Base-by-base conservation (phyloP, 495 filamentous ascomycete species). In the Podospora pseudocomata region DNA sequence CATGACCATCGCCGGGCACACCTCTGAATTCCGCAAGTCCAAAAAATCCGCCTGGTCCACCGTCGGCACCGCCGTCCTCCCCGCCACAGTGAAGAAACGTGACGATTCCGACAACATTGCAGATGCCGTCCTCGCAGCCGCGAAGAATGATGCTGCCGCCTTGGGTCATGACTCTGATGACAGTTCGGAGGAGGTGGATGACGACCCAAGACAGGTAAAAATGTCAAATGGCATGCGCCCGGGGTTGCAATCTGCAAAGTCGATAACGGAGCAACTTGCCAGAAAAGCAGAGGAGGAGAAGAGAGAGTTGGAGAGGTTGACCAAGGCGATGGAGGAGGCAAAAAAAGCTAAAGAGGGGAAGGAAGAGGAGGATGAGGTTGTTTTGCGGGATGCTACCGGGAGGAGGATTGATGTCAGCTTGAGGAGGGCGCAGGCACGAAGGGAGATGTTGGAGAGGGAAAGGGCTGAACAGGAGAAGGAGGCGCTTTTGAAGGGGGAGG, bases 381-480 rank as follows among this genome's bases (percentile, higher is more conserved):
- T 97, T 57, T 95, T 97, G 74, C 89, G 95, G 62, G 95, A 99
- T 82, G 95, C 95, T 13, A 93, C 89, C 3, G 95, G 95, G 3
- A 86, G 94, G 20, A 89, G 97, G 15, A 91, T 98, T 68, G 96
- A 98, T 74, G 89, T 97, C 7, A 86, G 89, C 2, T 92, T 97
- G 90, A 90, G 91, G 76, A 85, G 94, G 4, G 93, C 93, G 16
- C 94, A 97, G 76, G 89, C 91, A 32, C 83, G 93, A 5, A 84
- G 85, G 53, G 88, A 88, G 62, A 87, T 87, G 11, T 88, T 91
- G 66, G 92, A 92, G 75, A 90, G 90, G 30, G 86, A 84, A 55
- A 75, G 82, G 23, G 88, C 89, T 71, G 86, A 90, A 72, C 77
- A 79, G 56, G 86, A 85, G 59, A 86, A 85, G 66, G 78, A 84